A percentile compares a stretch with the other conserved stretches of the same genome.
Conservation (phyloP, 1,284 basidiomycete genomes). For the Cryptococcus jaspeensis region DNA sequence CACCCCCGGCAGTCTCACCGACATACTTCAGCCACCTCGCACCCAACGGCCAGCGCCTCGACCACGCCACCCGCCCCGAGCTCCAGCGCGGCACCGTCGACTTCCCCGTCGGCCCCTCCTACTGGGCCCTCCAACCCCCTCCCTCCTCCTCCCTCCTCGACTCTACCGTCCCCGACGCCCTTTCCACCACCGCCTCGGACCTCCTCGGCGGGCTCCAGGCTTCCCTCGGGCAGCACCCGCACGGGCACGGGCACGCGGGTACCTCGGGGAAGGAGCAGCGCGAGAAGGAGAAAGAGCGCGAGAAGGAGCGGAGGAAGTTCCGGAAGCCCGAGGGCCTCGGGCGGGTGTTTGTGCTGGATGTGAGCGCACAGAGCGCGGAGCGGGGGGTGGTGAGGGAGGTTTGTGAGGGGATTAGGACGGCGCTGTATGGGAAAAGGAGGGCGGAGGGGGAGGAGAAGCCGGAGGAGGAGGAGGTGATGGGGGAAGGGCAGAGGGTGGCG, state of each 20-base stretch:
- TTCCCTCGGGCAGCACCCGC: slow-evolving; percentile 33
- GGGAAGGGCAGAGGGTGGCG: slow-evolving; percentile 57
- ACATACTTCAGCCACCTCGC: slow-evolving; percentile 88
- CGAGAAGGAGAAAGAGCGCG: slow-evolving; percentile 31
- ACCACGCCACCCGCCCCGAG: slow-evolving; percentile 81
- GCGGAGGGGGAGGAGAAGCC: slow-evolving; percentile 41
- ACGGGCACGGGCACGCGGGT: slow-evolving; percentile 34
- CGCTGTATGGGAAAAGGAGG: slow-evolving; percentile 67
- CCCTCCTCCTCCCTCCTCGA: slow-evolving; percentile 53
- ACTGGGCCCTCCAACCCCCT: slow-evolving; percentile 71
- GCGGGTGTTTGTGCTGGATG: slow-evolving; percentile 87
- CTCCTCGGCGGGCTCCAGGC: slow-evolving; percentile 45
- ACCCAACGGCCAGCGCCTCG: slow-evolving; percentile 73
- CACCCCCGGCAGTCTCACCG: slow-evolving; percentile 60
- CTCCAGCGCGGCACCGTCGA: slow-evolving; percentile 89
- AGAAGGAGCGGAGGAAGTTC: slow-evolving; percentile 34
- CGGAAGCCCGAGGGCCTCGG: slow-evolving; percentile 69
- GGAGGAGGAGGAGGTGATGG: slow-evolving; percentile 50
- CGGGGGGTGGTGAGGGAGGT: slow-evolving; percentile 73
- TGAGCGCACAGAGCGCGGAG: slow-evolving; percentile 68
- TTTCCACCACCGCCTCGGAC: slow-evolving; percentile 45
- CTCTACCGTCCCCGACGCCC: slow-evolving; percentile 39
- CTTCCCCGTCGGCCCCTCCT: slow-evolving; percentile 78
- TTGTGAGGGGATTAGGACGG: slow-evolving; percentile 64
- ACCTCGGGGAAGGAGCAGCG: slow-evolving; percentile 17